Evolutionary conservation across 1,284 basidiomycete species (phyloP), one percentile per base, ranked within the genome.

Genomic region (Cystobasidium slooffiae): DNA sequence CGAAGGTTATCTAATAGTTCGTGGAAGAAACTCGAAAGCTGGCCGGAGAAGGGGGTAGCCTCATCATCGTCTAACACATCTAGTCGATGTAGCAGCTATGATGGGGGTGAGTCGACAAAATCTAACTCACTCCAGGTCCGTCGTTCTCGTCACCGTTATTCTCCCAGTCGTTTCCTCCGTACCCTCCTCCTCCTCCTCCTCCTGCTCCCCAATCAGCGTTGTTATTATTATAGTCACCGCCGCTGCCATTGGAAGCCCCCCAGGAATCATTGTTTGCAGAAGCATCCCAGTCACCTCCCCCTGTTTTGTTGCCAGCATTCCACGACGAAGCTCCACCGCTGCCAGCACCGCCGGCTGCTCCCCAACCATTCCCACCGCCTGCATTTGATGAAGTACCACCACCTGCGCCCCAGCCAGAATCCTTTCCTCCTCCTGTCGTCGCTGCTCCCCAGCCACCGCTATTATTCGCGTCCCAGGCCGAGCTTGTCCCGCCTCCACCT

Each of bases 111-210:
- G 2, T 31, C 5, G 5, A 31, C 31, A 31, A 5, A 5, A 31
- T 24, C 44, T 20, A 46, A 63, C 61, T 44, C 46, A 47, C 43
- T 41, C 18, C 46, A 3, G 24, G 3, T 9, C 44, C 22, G 24
- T 31, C 56, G 68, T 68, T 46, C 1, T 47, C 55, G n/a, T 46
- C 37, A 39, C 55, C 37, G 41, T 51, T 59, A 44, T 69, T 61
- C 16, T 39, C 24, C 5, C 47, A 58, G 16, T 47, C 46, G 39
- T 37, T 39, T 24, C 44, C 18, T n/a, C 31, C 37, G 41, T 44
- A 16, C 3, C 47, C 18, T 43, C 9, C 24, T n/a, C n/a, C n/a
- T n/a, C n/a, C n/a, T 31, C 31, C 31, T 31, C 31, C 31, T 31
- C 31, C 31, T 31, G 31, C 31, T 37, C n/a, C 22, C 44, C 46